Conservation (phyloP, 129 eudicot species). For the Chrysanthemum seticuspe region DNA sequence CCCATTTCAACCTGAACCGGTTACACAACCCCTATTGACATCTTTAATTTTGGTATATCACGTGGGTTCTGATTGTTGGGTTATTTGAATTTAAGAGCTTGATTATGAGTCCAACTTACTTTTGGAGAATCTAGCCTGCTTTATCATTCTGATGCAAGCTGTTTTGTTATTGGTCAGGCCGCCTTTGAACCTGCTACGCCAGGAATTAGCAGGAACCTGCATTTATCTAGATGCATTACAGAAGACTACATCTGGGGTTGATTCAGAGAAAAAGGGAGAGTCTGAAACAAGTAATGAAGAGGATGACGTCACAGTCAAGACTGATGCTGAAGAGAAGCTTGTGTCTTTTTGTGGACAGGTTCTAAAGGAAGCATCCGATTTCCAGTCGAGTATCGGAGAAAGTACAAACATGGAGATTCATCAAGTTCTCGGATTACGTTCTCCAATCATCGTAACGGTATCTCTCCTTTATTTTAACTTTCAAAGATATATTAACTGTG, state of each 20-base stretch:
- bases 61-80: not conserved
- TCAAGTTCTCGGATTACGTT: conserved; percentile 88
- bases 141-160: conserved; percentile 22
- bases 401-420: conserved; percentile 79
- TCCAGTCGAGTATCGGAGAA: conserved; percentile 79
- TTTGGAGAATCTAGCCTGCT: not conserved
- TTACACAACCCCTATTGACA: too few species aligned
- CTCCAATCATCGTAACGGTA: conserved; percentile 93
- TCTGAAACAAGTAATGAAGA: conserved; percentile 23
- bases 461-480: not conserved
- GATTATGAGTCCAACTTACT: not conserved
- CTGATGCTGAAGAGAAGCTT: conserved; percentile 78
- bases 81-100: not conserved
- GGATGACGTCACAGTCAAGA: conserved; percentile 32
- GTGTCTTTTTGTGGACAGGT: conserved; percentile 88
- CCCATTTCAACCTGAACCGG: too few species aligned
- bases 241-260: conserved; percentile 60
- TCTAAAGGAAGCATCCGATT: conserved; percentile 91
- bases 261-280: conserved; percentile 29
- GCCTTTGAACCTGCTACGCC: conserved; percentile 92
- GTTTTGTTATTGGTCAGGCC: conserved; percentile 62
- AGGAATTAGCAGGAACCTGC: conserved; percentile 87
- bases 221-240: conserved; percentile 84
- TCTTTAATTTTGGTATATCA: not conserved
- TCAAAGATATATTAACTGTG: not conserved